Percentiles rank a stretch among this genome's conserved stretches.
Conservation (phyloP, 805 yeast genomes). For the Schwanniomyces polymorphus region DNA sequence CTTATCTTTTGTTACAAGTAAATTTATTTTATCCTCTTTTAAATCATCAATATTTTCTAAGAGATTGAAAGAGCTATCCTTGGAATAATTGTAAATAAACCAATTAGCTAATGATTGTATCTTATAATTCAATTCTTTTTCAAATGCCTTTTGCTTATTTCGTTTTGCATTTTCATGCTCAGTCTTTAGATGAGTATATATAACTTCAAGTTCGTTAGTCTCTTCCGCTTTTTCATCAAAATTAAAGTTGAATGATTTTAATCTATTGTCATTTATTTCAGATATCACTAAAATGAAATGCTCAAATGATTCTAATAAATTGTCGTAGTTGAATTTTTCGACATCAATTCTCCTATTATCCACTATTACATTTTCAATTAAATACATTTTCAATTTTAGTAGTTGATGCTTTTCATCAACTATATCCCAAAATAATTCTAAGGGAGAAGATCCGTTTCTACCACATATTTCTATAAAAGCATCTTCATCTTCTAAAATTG, state of each 20-base stretch:
- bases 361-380: slow-evolving; percentile 52
- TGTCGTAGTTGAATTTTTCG: slow-evolving; percentile 18
- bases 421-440: slow-evolving; percentile 74
- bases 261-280: slow-evolving; percentile 27
- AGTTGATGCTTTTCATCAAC: slow-evolving; percentile 61
- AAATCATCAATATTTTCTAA: neutral
- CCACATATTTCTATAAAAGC: slow-evolving; percentile 66
- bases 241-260: slow-evolving; percentile 19
- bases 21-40: neutral
- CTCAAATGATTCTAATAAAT: slow-evolving; percentile 13
- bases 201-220: slow-evolving; percentile 21
- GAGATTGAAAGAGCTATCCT: neutral
- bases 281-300: slow-evolving; percentile 16
- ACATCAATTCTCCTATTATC: slow-evolving; percentile 18
- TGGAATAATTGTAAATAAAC: slow-evolving; percentile 6
- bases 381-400: slow-evolving; percentile 58
- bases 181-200: slow-evolving; percentile 26
- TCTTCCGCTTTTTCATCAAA: slow-evolving; percentile 10
- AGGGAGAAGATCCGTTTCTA: slow-evolving; percentile 72
- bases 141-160: slow-evolving; percentile 7
- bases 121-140: slow-evolving; percentile 8
- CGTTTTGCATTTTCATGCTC: slow-evolving; percentile 19
- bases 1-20: neutral
- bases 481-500: slow-evolving; percentile 51
- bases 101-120: slow-evolving; percentile 13